Conservation (phyloP, 139 green algal genomes). For the Penium margaritaceum region DNA sequence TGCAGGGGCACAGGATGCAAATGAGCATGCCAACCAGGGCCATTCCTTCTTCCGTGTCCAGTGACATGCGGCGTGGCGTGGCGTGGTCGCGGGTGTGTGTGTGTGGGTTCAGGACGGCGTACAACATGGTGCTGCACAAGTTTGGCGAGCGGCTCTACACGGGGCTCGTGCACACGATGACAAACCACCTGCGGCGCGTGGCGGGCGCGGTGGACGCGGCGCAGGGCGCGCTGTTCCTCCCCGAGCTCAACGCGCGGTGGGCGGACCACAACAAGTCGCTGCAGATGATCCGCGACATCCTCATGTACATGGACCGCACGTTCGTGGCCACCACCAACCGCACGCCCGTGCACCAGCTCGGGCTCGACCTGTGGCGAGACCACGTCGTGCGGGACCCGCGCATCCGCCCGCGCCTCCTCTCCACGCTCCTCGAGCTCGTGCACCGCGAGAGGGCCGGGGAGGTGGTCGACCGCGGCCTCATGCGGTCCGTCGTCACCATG, state of each 20-base stretch:
- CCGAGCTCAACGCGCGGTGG: constrained; percentile 69
- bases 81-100: too few species aligned
- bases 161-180: constrained; percentile 69
- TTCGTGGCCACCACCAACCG: constrained; percentile 83
- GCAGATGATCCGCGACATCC: constrained; percentile 93
- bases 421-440: constrained; percentile 66
- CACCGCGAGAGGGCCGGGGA: constrained; percentile 74
- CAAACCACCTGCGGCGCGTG: constrained; percentile 64
- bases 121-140: too few species aligned
- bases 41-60: too few species aligned
- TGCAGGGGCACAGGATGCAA: too few species aligned
- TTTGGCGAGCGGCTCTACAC: too few species aligned
- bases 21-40: too few species aligned
- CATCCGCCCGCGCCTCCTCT: constrained; percentile 65
- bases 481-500: constrained; percentile 80
- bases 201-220: constrained; percentile 62
- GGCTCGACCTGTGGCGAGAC: constrained; percentile 84
- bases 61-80: too few species aligned
- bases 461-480: constrained; percentile 69
- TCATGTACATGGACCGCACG: constrained; percentile 99
- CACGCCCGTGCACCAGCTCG: constrained; percentile 79
- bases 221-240: constrained; percentile 73
- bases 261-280: constrained; percentile 85
- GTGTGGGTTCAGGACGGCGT: too few species aligned
- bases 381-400: constrained; percentile 66